A percentile compares a stretch with the other conserved stretches of the same genome.
Conservation (phyloP, 805 yeast genomes). For the Zygosaccharomyces bisporus region DNA sequence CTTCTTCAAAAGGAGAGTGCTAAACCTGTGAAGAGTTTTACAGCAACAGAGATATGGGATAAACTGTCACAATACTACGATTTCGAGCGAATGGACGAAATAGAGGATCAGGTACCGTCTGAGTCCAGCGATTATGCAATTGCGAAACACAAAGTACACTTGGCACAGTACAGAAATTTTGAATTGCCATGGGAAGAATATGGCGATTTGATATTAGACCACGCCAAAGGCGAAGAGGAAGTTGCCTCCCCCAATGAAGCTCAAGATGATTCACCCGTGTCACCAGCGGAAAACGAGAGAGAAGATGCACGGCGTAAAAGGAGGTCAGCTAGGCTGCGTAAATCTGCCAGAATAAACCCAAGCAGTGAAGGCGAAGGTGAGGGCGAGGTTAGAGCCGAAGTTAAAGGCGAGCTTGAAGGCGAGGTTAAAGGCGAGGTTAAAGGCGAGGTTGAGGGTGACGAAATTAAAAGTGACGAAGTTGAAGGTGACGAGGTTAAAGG, state of each 20-base stretch:
- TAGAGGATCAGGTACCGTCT: slow-evolving; percentile 40
- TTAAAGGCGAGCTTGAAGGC: neutral
- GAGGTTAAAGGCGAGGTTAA: neutral
- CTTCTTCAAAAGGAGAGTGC: slow-evolving; percentile 29
- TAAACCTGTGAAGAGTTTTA: slow-evolving; percentile 30
- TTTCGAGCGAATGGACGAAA: slow-evolving; percentile 51
- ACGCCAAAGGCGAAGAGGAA: slow-evolving; percentile 27
- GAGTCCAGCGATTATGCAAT: slow-evolving; percentile 2
- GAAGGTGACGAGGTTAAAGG: neutral
- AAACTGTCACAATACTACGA: slow-evolving; percentile 54
- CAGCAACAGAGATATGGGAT: slow-evolving; percentile 53
- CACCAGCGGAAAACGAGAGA: neutral
- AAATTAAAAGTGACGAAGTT: too few relatives aligned
- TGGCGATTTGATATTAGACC: slow-evolving; percentile 41
- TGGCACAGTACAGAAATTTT: slow-evolving; percentile 30
- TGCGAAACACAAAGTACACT: slow-evolving; percentile 8
- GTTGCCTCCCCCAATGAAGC: slow-evolving; percentile 3
- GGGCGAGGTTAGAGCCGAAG: slow-evolving; percentile 5
- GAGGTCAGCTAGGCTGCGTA: slow-evolving; percentile 6
- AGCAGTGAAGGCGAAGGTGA: slow-evolving; percentile 2
- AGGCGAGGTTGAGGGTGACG: too few relatives aligned
- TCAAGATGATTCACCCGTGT: slow-evolving; percentile 13
- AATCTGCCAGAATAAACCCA: neutral
- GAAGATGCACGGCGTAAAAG: neutral
- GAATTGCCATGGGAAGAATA: slow-evolving; percentile 44